These are phyloP conservation scores for Trifolium pratense DNA, from an alignment of 306 rosid genomes.

Conservation along the genomic window DNA sequence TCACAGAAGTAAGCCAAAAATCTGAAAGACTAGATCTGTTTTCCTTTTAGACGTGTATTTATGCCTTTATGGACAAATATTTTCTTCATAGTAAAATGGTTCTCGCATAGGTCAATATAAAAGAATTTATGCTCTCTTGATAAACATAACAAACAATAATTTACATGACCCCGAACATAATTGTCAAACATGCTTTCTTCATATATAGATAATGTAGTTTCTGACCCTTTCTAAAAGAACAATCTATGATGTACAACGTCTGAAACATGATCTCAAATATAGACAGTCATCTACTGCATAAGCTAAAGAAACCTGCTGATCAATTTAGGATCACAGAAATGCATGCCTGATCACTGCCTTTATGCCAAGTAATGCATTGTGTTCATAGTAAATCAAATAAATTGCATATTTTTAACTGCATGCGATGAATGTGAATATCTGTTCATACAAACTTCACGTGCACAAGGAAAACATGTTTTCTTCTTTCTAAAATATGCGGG, in stretches of 20 bases:
- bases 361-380: constrained; percentile 15
- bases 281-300: constrained; percentile 22
- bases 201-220: not conserved
- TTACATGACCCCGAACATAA: constrained; percentile 15
- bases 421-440: not conserved
- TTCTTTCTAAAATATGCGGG: constrained; percentile 33
- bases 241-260: constrained; percentile 22
- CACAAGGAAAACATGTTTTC: constrained; percentile 15
- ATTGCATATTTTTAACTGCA: constrained; percentile 30
- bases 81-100: constrained; percentile 10
- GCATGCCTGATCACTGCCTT: constrained; percentile 23
- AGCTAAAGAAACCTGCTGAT: constrained; percentile 31
- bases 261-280: constrained; percentile 1
- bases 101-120: not conserved
- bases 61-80: not conserved
- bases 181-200: constrained; percentile 8
- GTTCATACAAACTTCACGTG: constrained; percentile 24
- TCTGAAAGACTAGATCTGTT: constrained; percentile 5
- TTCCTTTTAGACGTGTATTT: constrained; percentile 6
- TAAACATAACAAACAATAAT: constrained; percentile 1
- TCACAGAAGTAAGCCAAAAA: constrained; percentile 30
- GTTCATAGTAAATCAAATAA: constrained; percentile 9
- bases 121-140: not conserved
- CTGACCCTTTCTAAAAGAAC: constrained; percentile 35
- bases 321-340: constrained; percentile 12